These are phyloP conservation scores for Pichia cactophila DNA, from an alignment of 1,139 yeast genomes.

Conservation along the genomic window DNA sequence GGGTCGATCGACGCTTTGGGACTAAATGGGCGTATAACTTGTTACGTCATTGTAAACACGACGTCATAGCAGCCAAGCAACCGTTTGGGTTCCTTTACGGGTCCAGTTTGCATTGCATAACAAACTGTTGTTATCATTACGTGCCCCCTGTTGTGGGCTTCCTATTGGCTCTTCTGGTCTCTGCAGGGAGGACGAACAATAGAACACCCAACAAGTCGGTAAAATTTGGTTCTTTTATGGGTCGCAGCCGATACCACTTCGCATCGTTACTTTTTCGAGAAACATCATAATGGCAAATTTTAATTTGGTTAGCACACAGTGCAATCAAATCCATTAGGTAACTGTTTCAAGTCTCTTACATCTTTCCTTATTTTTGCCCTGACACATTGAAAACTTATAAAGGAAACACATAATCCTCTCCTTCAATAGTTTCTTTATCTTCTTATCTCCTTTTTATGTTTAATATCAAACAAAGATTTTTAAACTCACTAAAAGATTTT, in stretches of 20 bases:
- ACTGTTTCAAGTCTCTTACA: neutral
- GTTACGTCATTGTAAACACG: neutral
- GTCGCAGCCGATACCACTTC: too few species aligned
- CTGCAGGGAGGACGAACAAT: neutral
- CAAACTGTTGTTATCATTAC: neutral
- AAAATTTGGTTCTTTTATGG: too few species aligned
- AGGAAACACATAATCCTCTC: neutral
- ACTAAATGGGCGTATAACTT: too few species aligned
- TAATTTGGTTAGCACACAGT: too few species aligned
- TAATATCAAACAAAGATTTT: neutral
- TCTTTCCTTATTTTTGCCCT: neutral
- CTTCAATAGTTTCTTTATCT: neutral
- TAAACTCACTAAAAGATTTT: neutral
- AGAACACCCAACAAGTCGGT: neutral
- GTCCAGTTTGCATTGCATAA: neutral
- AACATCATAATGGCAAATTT: neutral
- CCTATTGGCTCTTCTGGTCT: neutral
- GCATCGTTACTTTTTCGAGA: neutral
- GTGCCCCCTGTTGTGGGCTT: neutral
- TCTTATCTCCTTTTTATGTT: neutral
- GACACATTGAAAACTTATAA: neutral
- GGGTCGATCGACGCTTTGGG: neutral
- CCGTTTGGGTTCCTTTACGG: neutral
- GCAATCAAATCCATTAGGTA: neutral
- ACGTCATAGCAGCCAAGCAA: neutral